Evolutionary conservation across 1,284 basidiomycete species (phyloP).

Genomic region (Pterulicium gracile): DNA sequence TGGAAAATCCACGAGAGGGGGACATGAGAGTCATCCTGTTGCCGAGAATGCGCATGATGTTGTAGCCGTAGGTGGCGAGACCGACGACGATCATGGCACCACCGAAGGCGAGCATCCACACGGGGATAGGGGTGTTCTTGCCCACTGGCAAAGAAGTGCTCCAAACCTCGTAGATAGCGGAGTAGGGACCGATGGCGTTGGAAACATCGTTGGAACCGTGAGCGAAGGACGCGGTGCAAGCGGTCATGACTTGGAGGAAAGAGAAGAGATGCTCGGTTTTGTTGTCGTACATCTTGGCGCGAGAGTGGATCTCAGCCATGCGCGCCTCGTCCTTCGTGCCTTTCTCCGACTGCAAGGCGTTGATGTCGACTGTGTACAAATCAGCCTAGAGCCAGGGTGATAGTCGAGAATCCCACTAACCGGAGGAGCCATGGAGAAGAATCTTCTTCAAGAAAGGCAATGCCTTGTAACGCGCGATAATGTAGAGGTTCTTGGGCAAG

Average conservation of each 20-base stretch:
- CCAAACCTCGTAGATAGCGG: conserved; percentile 20
- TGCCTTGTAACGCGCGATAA: conserved; percentile 17
- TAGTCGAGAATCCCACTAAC: conserved; percentile 8
- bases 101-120: conserved; percentile 18
- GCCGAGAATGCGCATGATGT: conserved; percentile 21
- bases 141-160: conserved; percentile 13
- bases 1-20: conserved; percentile 19
- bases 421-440: conserved; percentile 15
- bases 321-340: conserved; percentile 8
- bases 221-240: conserved; percentile 21
- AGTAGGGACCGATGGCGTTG: conserved; percentile 21
- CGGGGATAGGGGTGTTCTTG: conserved; percentile 13
- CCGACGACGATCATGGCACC: conserved; percentile 17
- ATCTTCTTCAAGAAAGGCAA: conserved; percentile 15
- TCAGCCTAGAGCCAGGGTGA: neutral
- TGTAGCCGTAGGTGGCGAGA: conserved; percentile 16
- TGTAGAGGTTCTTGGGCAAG: conserved; percentile 18
- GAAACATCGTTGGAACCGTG: conserved; percentile 20
- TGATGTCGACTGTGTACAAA: conserved; percentile 7
- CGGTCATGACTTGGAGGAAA: conserved; percentile 21
- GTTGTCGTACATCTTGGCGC: conserved; percentile 18
- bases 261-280: conserved; percentile 21
- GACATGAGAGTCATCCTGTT: conserved; percentile 20
- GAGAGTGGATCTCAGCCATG: conserved; percentile 14
- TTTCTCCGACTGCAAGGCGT: conserved; percentile 4